Conservation (phyloP, 1,284 basidiomycete genomes). For the Omphalotus olearius region DNA sequence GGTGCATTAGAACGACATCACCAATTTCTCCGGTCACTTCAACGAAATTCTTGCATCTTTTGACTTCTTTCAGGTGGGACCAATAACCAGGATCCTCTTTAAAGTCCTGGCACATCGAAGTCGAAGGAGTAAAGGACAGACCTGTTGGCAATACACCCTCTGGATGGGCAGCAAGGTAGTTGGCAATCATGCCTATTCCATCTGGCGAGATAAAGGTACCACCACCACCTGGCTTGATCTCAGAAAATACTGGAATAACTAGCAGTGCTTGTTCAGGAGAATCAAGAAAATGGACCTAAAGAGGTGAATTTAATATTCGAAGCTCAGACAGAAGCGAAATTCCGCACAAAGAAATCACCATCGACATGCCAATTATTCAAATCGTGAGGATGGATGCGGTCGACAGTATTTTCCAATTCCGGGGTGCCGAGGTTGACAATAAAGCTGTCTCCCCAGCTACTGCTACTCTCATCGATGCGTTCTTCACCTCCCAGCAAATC, state of each 20-base stretch:
- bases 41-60: conserved; percentile 43
- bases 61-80: conserved; percentile 38
- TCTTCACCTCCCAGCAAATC: conserved; percentile 57
- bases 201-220: conserved; percentile 56
- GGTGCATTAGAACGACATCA: conserved; percentile 60
- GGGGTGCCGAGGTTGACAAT: conserved; percentile 54
- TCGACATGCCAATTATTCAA: conserved; percentile 63
- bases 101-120: conserved; percentile 28
- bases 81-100: conserved; percentile 38
- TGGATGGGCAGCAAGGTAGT: conserved; percentile 51
- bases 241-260: conserved; percentile 54
- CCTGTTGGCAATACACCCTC: conserved; percentile 48
- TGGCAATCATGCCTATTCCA: conserved; percentile 45
- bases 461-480: conserved; percentile 43
- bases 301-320: neutral
- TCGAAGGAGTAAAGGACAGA: conserved; percentile 43
- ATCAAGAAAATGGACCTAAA: conserved; percentile 53
- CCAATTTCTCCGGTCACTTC: conserved; percentile 55
- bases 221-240: conserved; percentile 48
- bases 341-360: conserved; percentile 51
- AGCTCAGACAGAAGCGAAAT: neutral
- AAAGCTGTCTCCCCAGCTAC: conserved; percentile 54
- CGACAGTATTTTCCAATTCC: conserved; percentile 31
- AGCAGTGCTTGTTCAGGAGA: conserved; percentile 59
- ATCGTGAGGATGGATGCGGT: conserved; percentile 33